These are phyloP conservation scores for Pyracantha coccinea DNA, from an alignment of 331 rosid species.

Conservation along the genomic window DNA sequence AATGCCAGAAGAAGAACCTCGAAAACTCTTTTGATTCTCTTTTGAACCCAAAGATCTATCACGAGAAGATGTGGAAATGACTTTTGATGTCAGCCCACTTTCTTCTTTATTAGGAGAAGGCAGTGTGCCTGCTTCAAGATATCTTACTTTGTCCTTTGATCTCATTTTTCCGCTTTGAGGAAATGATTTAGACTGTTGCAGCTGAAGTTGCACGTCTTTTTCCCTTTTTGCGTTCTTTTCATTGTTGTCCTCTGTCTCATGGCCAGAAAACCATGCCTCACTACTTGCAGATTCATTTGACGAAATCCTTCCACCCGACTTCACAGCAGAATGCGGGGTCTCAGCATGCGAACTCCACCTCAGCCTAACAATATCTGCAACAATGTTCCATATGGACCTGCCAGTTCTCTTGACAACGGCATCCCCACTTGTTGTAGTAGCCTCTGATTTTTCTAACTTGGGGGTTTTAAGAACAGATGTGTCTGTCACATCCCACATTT, in stretches of 20 bases:
- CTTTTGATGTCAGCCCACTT: constrained; percentile 39
- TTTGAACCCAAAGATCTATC: constrained; percentile 34
- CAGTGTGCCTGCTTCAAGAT: constrained; percentile 38
- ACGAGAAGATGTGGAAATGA: constrained; percentile 39
- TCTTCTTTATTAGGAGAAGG: constrained; percentile 33
- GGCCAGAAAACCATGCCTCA: constrained; percentile 70
- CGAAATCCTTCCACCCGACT: constrained; percentile 50
- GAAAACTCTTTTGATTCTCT: constrained; percentile 32
- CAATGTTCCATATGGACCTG: constrained; percentile 60
- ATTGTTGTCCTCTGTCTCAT: constrained; percentile 50
- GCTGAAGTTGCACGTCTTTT: constrained; percentile 29
- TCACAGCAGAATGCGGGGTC: constrained; percentile 37
- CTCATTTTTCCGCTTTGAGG: constrained; percentile 24
- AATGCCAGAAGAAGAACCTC: constrained; percentile 32
- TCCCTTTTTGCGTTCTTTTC: constrained; percentile 30
- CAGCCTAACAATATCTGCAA: constrained; percentile 53
- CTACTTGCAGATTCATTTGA: constrained; percentile 53
- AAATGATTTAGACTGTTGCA: constrained; percentile 15
- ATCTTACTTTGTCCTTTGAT: constrained; percentile 30
- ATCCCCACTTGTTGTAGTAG: constrained; percentile 25
- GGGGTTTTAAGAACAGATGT: constrained; percentile 32
- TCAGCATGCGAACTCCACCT: constrained; percentile 55
- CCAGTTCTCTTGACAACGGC: constrained; percentile 57
- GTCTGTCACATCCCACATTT: constrained; percentile 62
- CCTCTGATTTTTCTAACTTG: constrained; percentile 38